Conservation (phyloP, 2,329 filamentous ascomycete species). For the Bipolaris zeicola region DNA sequence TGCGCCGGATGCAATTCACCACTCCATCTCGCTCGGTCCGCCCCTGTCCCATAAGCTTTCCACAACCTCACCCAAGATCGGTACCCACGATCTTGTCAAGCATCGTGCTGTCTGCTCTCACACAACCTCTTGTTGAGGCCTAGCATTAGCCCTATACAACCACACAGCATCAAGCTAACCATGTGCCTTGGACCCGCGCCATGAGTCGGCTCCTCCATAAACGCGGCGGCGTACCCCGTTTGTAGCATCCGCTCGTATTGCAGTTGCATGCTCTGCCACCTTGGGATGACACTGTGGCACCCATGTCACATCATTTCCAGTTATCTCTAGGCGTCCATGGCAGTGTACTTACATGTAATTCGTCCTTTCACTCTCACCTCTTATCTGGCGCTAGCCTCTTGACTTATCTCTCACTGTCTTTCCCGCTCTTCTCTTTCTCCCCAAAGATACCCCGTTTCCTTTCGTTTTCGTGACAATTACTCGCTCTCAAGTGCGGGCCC, state of each 20-base stretch:
- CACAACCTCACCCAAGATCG: not conserved
- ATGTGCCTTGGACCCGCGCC: not conserved
- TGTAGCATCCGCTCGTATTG: slow-evolving; percentile 2
- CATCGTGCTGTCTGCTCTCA: too few species aligned
- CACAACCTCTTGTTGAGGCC: too few species aligned
- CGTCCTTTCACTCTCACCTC: not conserved
- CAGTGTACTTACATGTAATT: not conserved
- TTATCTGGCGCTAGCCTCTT: not conserved
- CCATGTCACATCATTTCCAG: not conserved
- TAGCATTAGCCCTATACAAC: not conserved
- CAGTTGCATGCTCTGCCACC: not conserved
- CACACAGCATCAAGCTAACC: not conserved
- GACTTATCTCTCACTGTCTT: not conserved
- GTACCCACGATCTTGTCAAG: too few species aligned
- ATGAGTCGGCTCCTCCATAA: not conserved
- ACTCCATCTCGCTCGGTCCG: too few species aligned
- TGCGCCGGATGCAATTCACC: not conserved
- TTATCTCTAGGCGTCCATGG: not conserved
- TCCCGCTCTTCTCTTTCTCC: not conserved
- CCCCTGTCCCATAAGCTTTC: not conserved
- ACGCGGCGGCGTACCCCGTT: not conserved
- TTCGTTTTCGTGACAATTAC: not conserved
- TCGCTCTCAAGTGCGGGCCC: slow-evolving; percentile 2
- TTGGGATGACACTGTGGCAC: not conserved
- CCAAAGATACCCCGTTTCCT: not conserved